Evolutionary conservation across 169 alveolate species (phyloP), one percentile per base, ranked within the genome.

Genomic region (Plasmodium reichenowi): DNA sequence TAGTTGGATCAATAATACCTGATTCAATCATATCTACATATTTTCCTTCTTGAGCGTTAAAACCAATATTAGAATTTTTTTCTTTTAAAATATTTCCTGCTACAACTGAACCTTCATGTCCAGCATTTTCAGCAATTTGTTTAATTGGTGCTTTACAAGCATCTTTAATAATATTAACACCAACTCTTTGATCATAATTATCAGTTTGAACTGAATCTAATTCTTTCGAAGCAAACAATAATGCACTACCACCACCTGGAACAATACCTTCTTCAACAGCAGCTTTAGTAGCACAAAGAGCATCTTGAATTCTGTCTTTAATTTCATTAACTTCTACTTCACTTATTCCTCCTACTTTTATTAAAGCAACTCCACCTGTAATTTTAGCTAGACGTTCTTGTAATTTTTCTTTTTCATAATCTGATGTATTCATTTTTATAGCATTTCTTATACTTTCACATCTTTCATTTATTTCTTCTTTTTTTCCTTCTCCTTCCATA

Each of bases 221-320:
- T 12, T 88, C 89, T 85, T 96, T 95, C 22, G 98, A 93, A n/a
- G 99, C 98, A 93, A 96, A 96, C 47, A 97, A 89, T 50, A 98
- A 93, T 72, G 99, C 99, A 62, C 97, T 93, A 13, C 99, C 99
- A 4, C 99, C 99, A 29, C 99, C 99, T 9, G 99, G 99, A 52
- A 99, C 99, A 63, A 98, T 98, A 47, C 99, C 99, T 91, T 98
- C 99, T 88, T 97, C 99, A 26, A 98, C 98, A 9, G 99, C 99
- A 52, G 99, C 99, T 95, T 98, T 97, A 47, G 99, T 98, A 67
- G 99, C 99, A 88, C 99, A 97, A 62, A 98, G 97, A 9, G 99
- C 99, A 85, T 99, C 99, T 68, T 98, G 97, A 71, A 99, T 97
- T 85, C 99, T 96, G 76, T 99, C 99, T 93, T 98, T 98, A 64